A percentile compares a stretch with the other conserved stretches of the same genome.
phyloP scores from a whole-genome alignment of 2,329 filamentous ascomycete genomes.

The Botrytis cinerea region DNA sequence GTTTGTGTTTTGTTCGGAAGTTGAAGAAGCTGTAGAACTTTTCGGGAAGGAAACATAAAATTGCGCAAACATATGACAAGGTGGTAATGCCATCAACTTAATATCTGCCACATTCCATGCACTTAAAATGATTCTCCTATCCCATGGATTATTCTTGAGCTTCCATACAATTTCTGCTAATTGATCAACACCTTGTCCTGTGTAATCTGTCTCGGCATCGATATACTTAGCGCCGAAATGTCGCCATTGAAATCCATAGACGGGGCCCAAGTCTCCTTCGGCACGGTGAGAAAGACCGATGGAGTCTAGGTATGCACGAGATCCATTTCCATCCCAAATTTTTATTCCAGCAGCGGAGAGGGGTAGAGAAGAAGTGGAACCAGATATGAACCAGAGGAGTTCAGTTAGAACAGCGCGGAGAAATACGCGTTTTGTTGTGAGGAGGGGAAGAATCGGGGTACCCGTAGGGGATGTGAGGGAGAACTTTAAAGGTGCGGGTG shows the following conservation, averaged over 20 bases:
- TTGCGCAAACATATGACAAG: slow-evolving; percentile 97
- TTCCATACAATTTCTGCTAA: slow-evolving; percentile 88
- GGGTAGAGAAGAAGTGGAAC: slow-evolving; percentile 75
- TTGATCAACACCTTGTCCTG: slow-evolving; percentile 88
- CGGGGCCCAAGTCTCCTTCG: slow-evolving; percentile 87
- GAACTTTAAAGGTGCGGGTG: slow-evolving; percentile 84
- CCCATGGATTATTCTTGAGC: slow-evolving; percentile 79
- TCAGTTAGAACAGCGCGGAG: slow-evolving; percentile 86
- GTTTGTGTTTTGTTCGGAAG: neutral
- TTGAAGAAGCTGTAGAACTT: neutral
- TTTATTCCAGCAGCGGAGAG: slow-evolving; percentile 82
- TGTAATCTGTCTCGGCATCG: slow-evolving; percentile 78
- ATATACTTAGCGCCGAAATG: slow-evolving; percentile 94
- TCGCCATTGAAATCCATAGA: slow-evolving; percentile 98
- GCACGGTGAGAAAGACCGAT: slow-evolving; percentile 79
- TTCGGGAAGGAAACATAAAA: slow-evolving; percentile 57
- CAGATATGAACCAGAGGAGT: slow-evolving; percentile 92
- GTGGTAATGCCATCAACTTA: slow-evolving; percentile 85
- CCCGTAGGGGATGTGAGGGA: slow-evolving; percentile 64
- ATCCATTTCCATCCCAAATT: slow-evolving; percentile 98
- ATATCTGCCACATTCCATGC: slow-evolving; percentile 94
- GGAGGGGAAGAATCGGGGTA: slow-evolving; percentile 76
- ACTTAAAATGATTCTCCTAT: slow-evolving; percentile 83
- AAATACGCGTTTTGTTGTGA: slow-evolving; percentile 97
- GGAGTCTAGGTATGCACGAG: slow-evolving; percentile 83